A percentile compares a stretch with the other conserved stretches of the same genome.
These are phyloP conservation scores for Citrus mangshanensis DNA, from an alignment of 345 rosid genomes.

Conservation along the genomic window DNA sequence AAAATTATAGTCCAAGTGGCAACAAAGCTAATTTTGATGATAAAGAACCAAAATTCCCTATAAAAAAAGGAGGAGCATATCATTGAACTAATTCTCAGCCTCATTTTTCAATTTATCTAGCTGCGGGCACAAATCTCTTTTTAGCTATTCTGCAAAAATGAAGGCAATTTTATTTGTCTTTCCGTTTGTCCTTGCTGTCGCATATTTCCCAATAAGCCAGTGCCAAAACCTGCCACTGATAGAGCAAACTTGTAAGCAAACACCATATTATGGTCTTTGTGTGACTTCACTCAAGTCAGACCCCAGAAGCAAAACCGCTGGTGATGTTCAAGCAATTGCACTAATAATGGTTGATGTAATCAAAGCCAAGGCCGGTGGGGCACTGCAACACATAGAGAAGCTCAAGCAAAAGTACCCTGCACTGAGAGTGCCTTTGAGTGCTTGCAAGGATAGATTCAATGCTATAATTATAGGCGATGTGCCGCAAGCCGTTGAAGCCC, in stretches of 20 bases:
- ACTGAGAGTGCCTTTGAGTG: not conserved
- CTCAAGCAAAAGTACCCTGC: not conserved
- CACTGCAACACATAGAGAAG: not conserved
- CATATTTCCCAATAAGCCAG: not conserved
- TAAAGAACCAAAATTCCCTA: not conserved
- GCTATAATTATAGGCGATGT: not conserved
- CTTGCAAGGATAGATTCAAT: not conserved
- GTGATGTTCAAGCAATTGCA: conserved; percentile 1
- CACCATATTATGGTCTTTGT: conserved; percentile 19
- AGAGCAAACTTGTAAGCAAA: conserved; percentile 11
- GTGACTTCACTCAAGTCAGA: conserved; percentile 11
- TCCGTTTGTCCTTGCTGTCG: not conserved
- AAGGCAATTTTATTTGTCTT: not conserved
- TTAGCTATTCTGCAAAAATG: not conserved
- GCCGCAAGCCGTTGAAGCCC: conserved; percentile 8
- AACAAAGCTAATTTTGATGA: not conserved
- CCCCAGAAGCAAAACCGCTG: conserved; percentile 18
- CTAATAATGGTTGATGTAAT: not conserved
- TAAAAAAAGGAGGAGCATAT: not conserved
- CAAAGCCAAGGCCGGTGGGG: not conserved
- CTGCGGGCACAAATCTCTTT: not conserved
- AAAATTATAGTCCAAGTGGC: no score
- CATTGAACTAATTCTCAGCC: not conserved
- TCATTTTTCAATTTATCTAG: not conserved
- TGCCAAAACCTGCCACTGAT: not conserved